phyloP scores from a whole-genome alignment of 352 stramenopile genomes.

The Pythium brachiatum region DNA sequence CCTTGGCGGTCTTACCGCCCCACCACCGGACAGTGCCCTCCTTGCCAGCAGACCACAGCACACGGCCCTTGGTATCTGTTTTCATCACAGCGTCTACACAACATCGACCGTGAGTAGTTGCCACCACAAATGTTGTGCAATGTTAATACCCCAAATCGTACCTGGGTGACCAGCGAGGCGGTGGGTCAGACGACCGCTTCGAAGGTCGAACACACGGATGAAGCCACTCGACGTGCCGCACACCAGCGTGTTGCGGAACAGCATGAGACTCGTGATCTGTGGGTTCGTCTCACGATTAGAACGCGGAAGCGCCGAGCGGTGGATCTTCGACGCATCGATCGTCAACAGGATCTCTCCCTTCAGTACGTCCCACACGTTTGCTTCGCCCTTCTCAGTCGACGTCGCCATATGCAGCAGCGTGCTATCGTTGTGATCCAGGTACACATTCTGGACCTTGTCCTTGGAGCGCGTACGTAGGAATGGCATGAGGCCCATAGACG shows the following conservation, averaged over 20 bases:
- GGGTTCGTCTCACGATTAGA: conserved; percentile 57
- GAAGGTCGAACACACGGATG: conserved; percentile 85
- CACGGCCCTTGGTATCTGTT: conserved; percentile 80
- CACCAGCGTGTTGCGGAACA: conserved; percentile 85
- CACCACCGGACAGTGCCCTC: conserved; percentile 86
- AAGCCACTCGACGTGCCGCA: conserved; percentile 85
- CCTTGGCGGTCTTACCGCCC: conserved; percentile 86
- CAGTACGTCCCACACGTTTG: conserved; percentile 84
- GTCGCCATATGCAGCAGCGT: conserved; percentile 79
- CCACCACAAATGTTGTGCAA: not conserved
- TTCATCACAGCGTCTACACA: conserved; percentile 71
- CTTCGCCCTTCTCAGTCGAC: conserved; percentile 84
- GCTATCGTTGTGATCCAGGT: conserved; percentile 78
- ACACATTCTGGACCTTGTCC: conserved; percentile 78
- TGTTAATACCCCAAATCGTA: conserved; percentile 25
- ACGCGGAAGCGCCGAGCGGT: conserved; percentile 75
- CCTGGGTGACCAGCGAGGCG: conserved; percentile 80
- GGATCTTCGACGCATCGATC: conserved; percentile 76
- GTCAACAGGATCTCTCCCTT: conserved; percentile 84
- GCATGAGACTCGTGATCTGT: conserved; percentile 87
- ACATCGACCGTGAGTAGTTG: not conserved
- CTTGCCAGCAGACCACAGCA: conserved; percentile 81
- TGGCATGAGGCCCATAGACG: conserved; percentile 74
- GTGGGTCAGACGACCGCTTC: conserved; percentile 76
- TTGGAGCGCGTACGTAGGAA: conserved; percentile 79